Evolutionary conservation across 2,329 filamentous ascomycete species (phyloP).

Genomic region (Epichloe gansuensis): DNA sequence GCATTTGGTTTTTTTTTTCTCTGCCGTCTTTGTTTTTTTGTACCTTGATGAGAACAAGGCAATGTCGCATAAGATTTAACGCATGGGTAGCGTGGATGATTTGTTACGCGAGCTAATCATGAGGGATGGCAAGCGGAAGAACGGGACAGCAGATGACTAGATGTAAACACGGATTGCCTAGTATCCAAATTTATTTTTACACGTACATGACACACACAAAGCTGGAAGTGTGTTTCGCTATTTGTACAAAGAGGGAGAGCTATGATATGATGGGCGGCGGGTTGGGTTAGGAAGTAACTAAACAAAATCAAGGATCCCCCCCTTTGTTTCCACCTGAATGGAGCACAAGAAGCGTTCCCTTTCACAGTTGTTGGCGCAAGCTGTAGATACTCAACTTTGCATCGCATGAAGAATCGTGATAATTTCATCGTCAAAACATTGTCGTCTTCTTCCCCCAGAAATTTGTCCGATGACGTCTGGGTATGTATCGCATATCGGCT

Average conservation of each 20-base stretch:
- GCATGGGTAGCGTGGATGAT: constrained; percentile 3
- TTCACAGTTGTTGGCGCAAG: background rate
- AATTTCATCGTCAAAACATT: background rate
- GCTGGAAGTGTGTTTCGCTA: background rate
- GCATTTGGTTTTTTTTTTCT: background rate
- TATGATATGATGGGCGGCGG: background rate
- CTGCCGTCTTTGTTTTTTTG: background rate
- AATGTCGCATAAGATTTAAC: background rate
- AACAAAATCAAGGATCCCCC: background rate
- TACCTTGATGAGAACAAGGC: background rate
- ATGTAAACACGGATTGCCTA: background rate
- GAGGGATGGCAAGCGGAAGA: background rate
- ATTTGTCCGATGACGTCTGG: background rate
- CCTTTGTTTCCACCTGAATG: background rate
- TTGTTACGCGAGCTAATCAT: background rate
- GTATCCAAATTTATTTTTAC: background rate
- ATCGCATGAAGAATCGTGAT: background rate
- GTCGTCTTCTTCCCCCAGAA: background rate
- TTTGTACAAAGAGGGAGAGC: background rate
- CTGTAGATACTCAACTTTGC: background rate
- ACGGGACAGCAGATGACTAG: background rate
- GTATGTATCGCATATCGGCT: background rate
- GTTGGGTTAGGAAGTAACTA: background rate
- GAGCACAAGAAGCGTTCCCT: background rate
- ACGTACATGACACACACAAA: constrained; percentile 1